phyloP scores from a whole-genome alignment of 2,329 filamentous ascomycete species.

The Fusarium anguioides region DNA sequence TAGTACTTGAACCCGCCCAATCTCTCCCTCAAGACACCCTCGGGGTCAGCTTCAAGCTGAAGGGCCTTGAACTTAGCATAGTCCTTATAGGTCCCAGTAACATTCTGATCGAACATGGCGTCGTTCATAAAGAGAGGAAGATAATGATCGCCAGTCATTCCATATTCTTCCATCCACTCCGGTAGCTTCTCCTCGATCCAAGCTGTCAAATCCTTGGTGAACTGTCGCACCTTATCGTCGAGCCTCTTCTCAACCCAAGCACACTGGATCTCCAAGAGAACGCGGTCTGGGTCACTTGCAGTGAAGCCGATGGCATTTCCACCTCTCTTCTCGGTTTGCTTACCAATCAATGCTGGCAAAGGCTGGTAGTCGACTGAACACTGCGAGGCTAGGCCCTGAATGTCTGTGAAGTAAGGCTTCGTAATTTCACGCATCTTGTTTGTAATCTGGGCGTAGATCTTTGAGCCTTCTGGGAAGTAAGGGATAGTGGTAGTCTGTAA shows the following conservation, averaged over 20 bases:
- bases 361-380: slow-evolving; percentile 31
- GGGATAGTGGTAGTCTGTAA: slow-evolving; percentile 12
- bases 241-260: slow-evolving; percentile 10
- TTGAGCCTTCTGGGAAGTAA: background rate
- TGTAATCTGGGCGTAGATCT: slow-evolving; percentile 11
- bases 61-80: slow-evolving; percentile 12
- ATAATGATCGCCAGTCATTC: background rate
- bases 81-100: slow-evolving; percentile 7
- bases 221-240: slow-evolving; percentile 1
- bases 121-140: slow-evolving; percentile 21
- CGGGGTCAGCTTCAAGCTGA: slow-evolving; percentile 9
- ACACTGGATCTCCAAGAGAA: slow-evolving; percentile 23
- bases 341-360: slow-evolving; percentile 2
- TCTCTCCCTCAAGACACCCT: slow-evolving; percentile 3
- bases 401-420: slow-evolving; percentile 4
- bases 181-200: slow-evolving; percentile 15
- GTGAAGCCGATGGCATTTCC: slow-evolving; percentile 24
- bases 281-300: background rate
- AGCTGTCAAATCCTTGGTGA: slow-evolving; percentile 5
- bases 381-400: slow-evolving; percentile 5
- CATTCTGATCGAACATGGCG: slow-evolving; percentile 19
- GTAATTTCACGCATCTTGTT: slow-evolving; percentile 3
- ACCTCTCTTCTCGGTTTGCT: slow-evolving; percentile 1
- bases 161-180: slow-evolving; percentile 2
- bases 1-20: slow-evolving; percentile 16